phyloP scores from a whole-genome alignment of 2,329 filamentous ascomycete genomes.

The Graphiopsis chlorocephala region DNA sequence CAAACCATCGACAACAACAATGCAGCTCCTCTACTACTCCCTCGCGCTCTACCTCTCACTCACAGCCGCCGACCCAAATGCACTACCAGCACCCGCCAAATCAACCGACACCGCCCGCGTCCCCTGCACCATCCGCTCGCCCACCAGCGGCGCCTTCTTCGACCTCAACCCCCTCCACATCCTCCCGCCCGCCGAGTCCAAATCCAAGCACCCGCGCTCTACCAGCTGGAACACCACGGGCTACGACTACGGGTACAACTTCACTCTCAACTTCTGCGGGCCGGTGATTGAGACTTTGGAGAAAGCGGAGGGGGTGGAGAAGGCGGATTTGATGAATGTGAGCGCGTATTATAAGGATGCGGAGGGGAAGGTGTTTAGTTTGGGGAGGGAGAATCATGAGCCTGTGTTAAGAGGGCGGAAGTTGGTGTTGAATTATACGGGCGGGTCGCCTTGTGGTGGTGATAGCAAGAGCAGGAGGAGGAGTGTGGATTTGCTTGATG shows the following conservation, averaged over 20 bases:
- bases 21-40: conserved; percentile 32
- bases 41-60: conserved; percentile 34
- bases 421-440: conserved; percentile 52
- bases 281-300: conserved; percentile 62
- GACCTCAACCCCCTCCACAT: conserved; percentile 59
- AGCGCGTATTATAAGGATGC: conserved; percentile 69
- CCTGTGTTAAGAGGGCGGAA: conserved; percentile 65
- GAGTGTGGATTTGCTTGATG: conserved; percentile 24
- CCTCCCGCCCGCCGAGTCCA: conserved; percentile 46
- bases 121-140: conserved; percentile 62
- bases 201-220: conserved; percentile 53
- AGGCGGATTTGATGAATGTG: conserved; percentile 65
- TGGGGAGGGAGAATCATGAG: conserved; percentile 60
- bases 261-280: conserved; percentile 78
- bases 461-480: conserved; percentile 31
- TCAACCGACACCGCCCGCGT: conserved; percentile 42
- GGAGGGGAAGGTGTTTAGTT: conserved; percentile 66
- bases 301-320: conserved; percentile 57
- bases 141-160: conserved; percentile 61
- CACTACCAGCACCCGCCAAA: conserved; percentile 29
- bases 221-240: conserved; percentile 65
- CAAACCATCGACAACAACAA: background rate
- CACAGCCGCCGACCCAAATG: conserved; percentile 35
- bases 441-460: conserved; percentile 47
- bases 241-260: conserved; percentile 76